Evolutionary conservation across 2,329 filamentous ascomycete genomes (phyloP), one percentile per base, ranked within the genome.

Genomic region (Clonostachys rhizophaga): DNA sequence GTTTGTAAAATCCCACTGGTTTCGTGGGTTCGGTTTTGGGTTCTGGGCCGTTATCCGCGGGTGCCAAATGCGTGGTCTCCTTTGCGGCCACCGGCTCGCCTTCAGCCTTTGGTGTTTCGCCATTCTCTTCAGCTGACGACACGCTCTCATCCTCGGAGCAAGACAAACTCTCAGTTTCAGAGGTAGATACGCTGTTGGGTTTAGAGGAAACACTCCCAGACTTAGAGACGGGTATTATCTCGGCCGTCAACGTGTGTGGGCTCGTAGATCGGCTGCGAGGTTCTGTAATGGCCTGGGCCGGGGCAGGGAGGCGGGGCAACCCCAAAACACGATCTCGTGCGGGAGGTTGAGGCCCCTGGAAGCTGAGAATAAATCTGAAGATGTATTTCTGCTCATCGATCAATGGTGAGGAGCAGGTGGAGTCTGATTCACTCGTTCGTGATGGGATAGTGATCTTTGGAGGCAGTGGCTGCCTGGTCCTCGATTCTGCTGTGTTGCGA

Each of bases 331-430:
- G 79, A 39, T 85, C 79, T 4, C 77, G 78, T 1, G 72, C 69
- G 45, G 78, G 72, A 52, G 78, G 72, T 17, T 74, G 64, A 20
- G 78, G 78, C 43, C 75, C 67, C 39, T 83, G 74, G 75, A 80
- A 86, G 50, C 86, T 84, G 3, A 91, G 74, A 10, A 84, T 81
- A 58, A 91, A 91, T 51, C 84, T 87, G 71, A 91, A 91, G 50
- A 81, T 75, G 57, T 81, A 89, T 52, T 75, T 71, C 60, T 76
- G 67, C 60, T 78, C 67, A 54, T 81, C 75, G 49, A 67, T 78
- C 6, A 76, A 67, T 1, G 79, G 79, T 2, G 76, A 71, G 9
- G 78, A 81, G 13, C 72, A 73, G n/a, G 72, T 69, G 14, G 78
- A 81, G 30, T 76, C 78, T 13, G 67, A 67, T 46, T 81, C 77